A percentile compares a stretch with the other conserved stretches of the same genome.
These are phyloP conservation scores for Pythium graminicola DNA, from an alignment of 352 stramenopile genomes.

Conservation along the genomic window DNA sequence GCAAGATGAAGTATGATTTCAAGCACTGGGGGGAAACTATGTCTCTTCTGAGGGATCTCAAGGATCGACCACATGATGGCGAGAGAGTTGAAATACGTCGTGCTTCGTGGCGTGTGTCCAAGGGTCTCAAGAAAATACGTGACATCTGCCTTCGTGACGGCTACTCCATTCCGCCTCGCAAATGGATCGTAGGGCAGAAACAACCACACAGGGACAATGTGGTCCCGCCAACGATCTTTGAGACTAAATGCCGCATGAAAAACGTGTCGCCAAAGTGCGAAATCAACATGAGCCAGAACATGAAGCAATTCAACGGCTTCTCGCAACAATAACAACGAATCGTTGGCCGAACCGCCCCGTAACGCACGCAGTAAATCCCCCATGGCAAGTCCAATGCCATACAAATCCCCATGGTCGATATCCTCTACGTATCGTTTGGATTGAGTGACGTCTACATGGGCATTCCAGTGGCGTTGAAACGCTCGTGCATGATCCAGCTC, in stretches of 20 bases:
- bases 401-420: not conserved
- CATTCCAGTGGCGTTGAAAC: constrained; percentile 5
- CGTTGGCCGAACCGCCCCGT: no score
- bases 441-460: not conserved
- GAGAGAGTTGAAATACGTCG: not conserved
- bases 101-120: not conserved
- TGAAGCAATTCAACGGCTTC: constrained; percentile 3
- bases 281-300: not conserved
- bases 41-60: no score
- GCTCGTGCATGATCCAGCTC: not conserved
- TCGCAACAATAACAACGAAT: not conserved
- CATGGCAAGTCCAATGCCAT: not conserved
- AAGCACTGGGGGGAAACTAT: no score
- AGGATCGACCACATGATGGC: not conserved
- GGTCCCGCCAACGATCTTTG: not conserved
- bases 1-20: no score
- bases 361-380: not conserved
- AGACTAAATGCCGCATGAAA: not conserved
- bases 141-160: not conserved
- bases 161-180: not conserved
- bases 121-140: not conserved
- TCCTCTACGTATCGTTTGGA: not conserved
- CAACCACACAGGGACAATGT: constrained; percentile 1
- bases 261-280: not conserved
- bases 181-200: constrained; percentile 4